These are phyloP conservation scores for Ustilago bromivora DNA, from an alignment of 1,284 basidiomycete species.

Conservation along the genomic window DNA sequence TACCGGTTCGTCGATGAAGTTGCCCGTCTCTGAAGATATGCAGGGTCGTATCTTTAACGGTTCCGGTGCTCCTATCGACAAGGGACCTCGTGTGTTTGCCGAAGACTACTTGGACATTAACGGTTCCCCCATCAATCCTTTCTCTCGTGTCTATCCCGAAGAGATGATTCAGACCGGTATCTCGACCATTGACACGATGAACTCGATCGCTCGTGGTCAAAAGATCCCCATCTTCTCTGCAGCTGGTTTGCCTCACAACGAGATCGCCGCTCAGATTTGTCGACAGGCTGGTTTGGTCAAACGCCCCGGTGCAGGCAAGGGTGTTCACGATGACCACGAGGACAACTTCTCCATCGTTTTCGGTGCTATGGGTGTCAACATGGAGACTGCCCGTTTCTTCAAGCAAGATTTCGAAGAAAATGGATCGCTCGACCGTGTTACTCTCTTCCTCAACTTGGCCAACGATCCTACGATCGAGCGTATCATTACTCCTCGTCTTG, in stretches of 20 bases:
- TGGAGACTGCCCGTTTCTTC: slow-evolving; percentile 99
- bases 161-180: slow-evolving; percentile 99
- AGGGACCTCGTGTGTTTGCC: slow-evolving; percentile 98
- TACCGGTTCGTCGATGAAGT: slow-evolving; percentile 97
- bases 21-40: slow-evolving; percentile 99
- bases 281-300: slow-evolving; percentile 98
- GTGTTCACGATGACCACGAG: slow-evolving; percentile 98
- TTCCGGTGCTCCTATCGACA: slow-evolving; percentile 96
- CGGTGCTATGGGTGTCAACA: slow-evolving; percentile 99
- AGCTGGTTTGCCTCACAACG: slow-evolving; percentile 98
- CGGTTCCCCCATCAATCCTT: slow-evolving; percentile 99
- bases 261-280: slow-evolving; percentile 99
- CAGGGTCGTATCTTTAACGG: slow-evolving; percentile 99
- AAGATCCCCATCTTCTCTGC: slow-evolving; percentile 99
- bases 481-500: slow-evolving; percentile 98
- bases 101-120: slow-evolving; percentile 99
- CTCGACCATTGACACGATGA: slow-evolving; percentile 79
- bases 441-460: slow-evolving; percentile 97
- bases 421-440: slow-evolving; percentile 96
- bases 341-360: slow-evolving; percentile 99
- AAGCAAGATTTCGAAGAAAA: slow-evolving; percentile 99
- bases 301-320: slow-evolving; percentile 73
- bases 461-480: slow-evolving; percentile 99
- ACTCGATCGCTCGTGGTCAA: slow-evolving; percentile 99
- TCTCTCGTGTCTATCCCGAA: slow-evolving; percentile 98